Percentiles rank a stretch among this genome's conserved stretches.
phyloP scores from a whole-genome alignment of 2,329 filamentous ascomycete species.

The Nannizzia gypsea region DNA sequence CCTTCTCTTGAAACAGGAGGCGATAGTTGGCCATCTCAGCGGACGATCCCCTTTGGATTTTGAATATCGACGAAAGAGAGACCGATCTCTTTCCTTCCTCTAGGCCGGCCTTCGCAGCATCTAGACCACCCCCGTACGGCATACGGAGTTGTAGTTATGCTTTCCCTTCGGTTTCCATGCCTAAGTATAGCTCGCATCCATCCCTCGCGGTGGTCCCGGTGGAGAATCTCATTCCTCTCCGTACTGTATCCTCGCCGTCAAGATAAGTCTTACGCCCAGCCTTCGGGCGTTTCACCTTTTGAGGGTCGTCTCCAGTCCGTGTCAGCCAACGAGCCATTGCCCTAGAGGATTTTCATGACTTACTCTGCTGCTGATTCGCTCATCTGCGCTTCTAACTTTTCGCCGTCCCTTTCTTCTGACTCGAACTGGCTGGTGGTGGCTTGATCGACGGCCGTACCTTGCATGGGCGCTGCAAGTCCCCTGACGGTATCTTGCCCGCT shows the following conservation, averaged over 20 bases:
- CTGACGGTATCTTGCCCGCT: neutral
- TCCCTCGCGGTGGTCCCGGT: neutral
- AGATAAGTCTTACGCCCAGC: neutral
- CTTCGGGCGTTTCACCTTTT: neutral
- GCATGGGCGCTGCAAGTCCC: neutral
- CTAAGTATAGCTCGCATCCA: neutral
- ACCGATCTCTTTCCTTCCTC: too few relatives aligned
- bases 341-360: neutral
- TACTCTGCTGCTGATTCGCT: neutral
- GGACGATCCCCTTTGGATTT: too few relatives aligned
- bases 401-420: neutral
- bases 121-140: too few relatives aligned
- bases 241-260: neutral
- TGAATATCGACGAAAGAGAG: too few relatives aligned
- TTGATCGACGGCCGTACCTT: neutral
- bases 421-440: neutral
- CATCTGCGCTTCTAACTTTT: neutral
- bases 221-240: neutral
- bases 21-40: too few relatives aligned
- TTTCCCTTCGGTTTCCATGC: too few relatives aligned
- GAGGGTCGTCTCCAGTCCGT: neutral
- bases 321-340: neutral
- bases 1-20: too few relatives aligned
- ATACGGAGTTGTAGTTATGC: too few relatives aligned
- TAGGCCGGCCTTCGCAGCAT: too few relatives aligned